Evolutionary conservation across 2,329 filamentous ascomycete genomes (phyloP).

Genomic region (Penicillium hesseltinei): DNA sequence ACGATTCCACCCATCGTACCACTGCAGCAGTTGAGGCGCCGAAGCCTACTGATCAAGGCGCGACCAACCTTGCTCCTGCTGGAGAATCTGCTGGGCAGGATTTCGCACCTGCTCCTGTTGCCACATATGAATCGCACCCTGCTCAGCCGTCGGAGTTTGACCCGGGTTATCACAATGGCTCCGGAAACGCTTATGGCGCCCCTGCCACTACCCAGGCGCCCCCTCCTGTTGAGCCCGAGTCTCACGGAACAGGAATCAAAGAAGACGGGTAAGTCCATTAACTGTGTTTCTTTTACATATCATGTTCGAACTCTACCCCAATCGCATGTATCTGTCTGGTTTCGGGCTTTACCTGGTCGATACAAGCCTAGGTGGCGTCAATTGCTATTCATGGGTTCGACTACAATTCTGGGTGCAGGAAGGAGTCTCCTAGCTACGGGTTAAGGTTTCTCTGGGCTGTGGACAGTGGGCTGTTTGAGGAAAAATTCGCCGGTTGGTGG

Average conservation of each 20-base stretch:
- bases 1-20: slow-evolving; percentile 51
- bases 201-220: slow-evolving; percentile 21
- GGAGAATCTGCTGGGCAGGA: slow-evolving; percentile 37
- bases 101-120: slow-evolving; percentile 31
- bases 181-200: slow-evolving; percentile 27
- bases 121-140: slow-evolving; percentile 22
- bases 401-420: slow-evolving; percentile 8
- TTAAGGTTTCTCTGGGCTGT: neutral
- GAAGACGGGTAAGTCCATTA: slow-evolving; percentile 81
- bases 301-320: slow-evolving; percentile 10
- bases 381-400: slow-evolving; percentile 19
- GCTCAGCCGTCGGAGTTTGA: slow-evolving; percentile 27
- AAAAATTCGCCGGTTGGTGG: neutral
- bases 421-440: slow-evolving; percentile 7
- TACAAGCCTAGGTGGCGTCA: slow-evolving; percentile 13
- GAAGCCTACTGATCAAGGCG: slow-evolving; percentile 33
- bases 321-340: slow-evolving; percentile 3
- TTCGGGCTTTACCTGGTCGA: slow-evolving; percentile 11
- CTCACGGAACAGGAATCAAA: slow-evolving; percentile 60
- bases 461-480: neutral
- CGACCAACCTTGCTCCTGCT: slow-evolving; percentile 30
- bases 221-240: slow-evolving; percentile 31
- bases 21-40: slow-evolving; percentile 39
- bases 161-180: slow-evolving; percentile 26
- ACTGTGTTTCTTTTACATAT: slow-evolving; percentile 20